These are phyloP conservation scores for Pseudotulostoma volvatum DNA, from an alignment of 495 filamentous ascomycete species.

Conservation along the genomic window DNA sequence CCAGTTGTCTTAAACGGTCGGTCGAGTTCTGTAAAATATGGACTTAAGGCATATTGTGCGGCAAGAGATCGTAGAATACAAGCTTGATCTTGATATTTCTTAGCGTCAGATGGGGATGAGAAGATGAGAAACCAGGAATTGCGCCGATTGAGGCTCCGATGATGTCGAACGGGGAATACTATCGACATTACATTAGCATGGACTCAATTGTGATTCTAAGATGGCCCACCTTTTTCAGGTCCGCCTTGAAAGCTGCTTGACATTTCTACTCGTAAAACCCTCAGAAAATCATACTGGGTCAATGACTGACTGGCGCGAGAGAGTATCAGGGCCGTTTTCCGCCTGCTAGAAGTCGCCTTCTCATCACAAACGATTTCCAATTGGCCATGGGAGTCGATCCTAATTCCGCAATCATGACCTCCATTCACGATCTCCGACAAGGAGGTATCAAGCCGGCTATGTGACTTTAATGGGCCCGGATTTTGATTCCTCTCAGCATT, in stretches of 20 bases:
- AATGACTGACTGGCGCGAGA: background rate
- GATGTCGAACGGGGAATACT: background rate
- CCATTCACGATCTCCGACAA: conserved; percentile 1
- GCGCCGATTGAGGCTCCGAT: background rate
- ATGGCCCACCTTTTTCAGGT: background rate
- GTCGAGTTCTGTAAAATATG: background rate
- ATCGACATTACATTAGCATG: no score
- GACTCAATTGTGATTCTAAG: background rate
- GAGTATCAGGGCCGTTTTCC: conserved; percentile 1
- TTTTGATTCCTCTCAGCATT: no score
- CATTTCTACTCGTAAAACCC: background rate
- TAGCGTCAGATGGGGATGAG: background rate
- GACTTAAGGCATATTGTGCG: background rate
- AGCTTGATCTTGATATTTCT: background rate
- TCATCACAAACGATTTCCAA: background rate
- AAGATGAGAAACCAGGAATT: conserved; percentile 1
- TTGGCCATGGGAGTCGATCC: background rate
- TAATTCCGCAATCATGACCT: background rate
- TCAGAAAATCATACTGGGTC: conserved; percentile 1
- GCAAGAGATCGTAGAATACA: background rate
- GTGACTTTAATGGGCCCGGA: no score
- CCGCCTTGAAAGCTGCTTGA: background rate
- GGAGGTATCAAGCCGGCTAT: no score
- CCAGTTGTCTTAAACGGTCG: background rate
- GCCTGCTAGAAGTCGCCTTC: background rate